These are phyloP conservation scores for Zygotorulaspora florentina DNA, from an alignment of 805 yeast genomes.

Conservation along the genomic window DNA sequence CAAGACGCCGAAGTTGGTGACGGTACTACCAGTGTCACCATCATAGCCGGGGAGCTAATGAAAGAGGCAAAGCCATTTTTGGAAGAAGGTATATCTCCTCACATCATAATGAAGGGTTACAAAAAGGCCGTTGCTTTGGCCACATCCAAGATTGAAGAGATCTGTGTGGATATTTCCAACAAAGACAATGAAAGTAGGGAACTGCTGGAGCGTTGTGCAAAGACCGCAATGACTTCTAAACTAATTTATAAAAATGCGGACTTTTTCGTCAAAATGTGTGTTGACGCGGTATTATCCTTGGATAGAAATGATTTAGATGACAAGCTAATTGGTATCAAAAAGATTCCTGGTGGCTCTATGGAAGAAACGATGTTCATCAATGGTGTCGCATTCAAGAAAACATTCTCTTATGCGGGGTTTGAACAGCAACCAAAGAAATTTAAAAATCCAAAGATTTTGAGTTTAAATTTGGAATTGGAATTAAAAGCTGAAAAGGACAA, in stretches of 20 bases:
- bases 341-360: conserved; percentile 93
- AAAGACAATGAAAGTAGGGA: conserved; percentile 52
- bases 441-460: conserved; percentile 71
- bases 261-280: conserved; percentile 94
- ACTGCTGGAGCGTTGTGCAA: conserved; percentile 85
- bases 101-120: conserved; percentile 81
- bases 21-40: conserved; percentile 95
- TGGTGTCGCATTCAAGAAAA: conserved; percentile 97
- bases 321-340: conserved; percentile 86
- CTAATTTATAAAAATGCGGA: conserved; percentile 81
- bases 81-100: conserved; percentile 94
- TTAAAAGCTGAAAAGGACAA: conserved; percentile 97
- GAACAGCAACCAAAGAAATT: conserved; percentile 96
- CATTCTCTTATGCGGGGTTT: conserved; percentile 96
- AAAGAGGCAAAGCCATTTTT: conserved; percentile 86
- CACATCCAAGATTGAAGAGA: conserved; percentile 62
- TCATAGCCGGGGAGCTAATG: conserved; percentile 89
- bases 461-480: conserved; percentile 89
- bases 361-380: conserved; percentile 85
- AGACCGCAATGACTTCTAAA: conserved; percentile 96
- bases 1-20: conserved; percentile 99
- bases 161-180: conserved; percentile 65
- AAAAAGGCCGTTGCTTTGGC: conserved; percentile 79
- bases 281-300: conserved; percentile 85
- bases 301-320: conserved; percentile 86